Percentiles rank a stretch among this genome's conserved stretches.
Evolutionary conservation across 495 filamentous ascomycete genomes (phyloP).

Genomic region (Talaromyces adpressus): DNA sequence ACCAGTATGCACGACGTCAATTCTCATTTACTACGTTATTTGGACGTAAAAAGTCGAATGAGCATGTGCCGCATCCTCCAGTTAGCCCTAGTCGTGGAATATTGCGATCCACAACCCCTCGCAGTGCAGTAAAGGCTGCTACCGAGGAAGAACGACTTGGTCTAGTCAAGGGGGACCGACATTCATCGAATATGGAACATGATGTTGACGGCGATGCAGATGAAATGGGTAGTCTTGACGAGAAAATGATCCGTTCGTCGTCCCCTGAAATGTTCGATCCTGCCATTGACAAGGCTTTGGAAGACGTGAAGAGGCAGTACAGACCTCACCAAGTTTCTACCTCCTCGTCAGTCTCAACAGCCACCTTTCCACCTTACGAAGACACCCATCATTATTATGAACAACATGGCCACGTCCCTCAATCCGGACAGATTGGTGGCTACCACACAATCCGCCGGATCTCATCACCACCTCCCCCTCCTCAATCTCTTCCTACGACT

Average conservation of each 20-base stretch:
- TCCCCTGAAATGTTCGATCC: constrained; percentile 18
- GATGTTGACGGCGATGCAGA: constrained; percentile 16
- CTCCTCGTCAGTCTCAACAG: constrained; percentile 25
- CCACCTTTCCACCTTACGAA: constrained; percentile 28
- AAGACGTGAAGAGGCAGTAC: constrained; percentile 13
- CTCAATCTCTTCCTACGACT: not conserved
- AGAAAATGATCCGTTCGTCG: constrained; percentile 22
- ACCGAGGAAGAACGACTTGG: constrained; percentile 90
- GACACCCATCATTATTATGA: constrained; percentile 18
- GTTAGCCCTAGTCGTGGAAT: constrained; percentile 24
- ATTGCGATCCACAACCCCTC: constrained; percentile 37
- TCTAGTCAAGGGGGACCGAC: constrained; percentile 69
- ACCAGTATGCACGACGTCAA: constrained; percentile 57
- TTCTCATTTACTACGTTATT: constrained; percentile 91
- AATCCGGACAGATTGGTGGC: not conserved
- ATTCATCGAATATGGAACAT: constrained; percentile 18
- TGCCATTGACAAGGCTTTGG: not conserved
- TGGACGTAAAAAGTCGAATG: constrained; percentile 33
- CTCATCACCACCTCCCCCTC: constrained; percentile 3
- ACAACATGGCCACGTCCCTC: not conserved
- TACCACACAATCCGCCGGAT: constrained; percentile 6
- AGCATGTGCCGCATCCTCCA: constrained; percentile 27
- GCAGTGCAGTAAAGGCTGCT: constrained; percentile 32
- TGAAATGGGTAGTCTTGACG: constrained; percentile 22
- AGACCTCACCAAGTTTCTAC: constrained; percentile 19